Conservation (phyloP, 176 grass and related monocot genomes). For the Lolium multiflorum region DNA sequence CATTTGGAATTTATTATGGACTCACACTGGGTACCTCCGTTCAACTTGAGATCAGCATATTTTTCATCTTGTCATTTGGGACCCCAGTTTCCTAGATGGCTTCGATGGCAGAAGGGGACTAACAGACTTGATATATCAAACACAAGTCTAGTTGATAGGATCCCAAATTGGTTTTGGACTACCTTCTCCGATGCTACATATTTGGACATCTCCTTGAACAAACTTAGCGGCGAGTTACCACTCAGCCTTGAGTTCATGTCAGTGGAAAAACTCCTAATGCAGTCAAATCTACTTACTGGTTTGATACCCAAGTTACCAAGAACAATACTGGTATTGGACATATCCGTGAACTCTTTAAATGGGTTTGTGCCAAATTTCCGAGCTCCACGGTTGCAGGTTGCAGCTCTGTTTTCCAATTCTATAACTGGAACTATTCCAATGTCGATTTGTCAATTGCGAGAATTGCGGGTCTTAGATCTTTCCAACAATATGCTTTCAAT, state of each 20-base stretch:
- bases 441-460: background rate
- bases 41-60: background rate
- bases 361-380: background rate
- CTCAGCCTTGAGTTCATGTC: conserved; percentile 24
- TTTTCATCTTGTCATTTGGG: background rate
- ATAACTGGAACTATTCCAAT: background rate
- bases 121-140: background rate
- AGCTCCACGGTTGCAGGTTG: background rate
- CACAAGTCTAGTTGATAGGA: background rate
- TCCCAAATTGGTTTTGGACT: conserved; percentile 51
- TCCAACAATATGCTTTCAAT: background rate
- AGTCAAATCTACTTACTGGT: no score
- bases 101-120: background rate
- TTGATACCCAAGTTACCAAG: background rate
- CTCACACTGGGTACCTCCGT: conserved; percentile 26
- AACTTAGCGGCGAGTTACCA: conserved; percentile 18
- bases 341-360: background rate
- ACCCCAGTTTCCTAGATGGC: background rate
- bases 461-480: background rate
- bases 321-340: background rate
- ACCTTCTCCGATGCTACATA: background rate
- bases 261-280: background rate
- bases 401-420: background rate
- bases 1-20: background rate
- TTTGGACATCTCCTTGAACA: conserved; percentile 8